Evolutionary conservation across 2,329 filamentous ascomycete genomes (phyloP), one percentile per base, ranked within the genome.

Genomic region (Cercospora zeina): DNA sequence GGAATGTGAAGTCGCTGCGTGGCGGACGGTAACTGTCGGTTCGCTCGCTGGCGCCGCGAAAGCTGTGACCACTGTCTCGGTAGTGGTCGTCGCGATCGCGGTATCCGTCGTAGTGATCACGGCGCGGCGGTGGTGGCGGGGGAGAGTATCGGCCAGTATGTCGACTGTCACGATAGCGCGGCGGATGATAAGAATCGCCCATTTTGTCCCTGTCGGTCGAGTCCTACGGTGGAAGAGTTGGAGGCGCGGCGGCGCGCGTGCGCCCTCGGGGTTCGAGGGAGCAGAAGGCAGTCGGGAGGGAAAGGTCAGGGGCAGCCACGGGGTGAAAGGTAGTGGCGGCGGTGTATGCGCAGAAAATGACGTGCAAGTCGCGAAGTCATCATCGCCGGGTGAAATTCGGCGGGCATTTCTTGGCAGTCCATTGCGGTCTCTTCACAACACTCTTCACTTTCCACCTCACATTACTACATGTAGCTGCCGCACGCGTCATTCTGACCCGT

Each of bases 1-100:
- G 58, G 59, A 73, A 73, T 4, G 64, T 67, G 65, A 70, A 72
- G 30, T 68, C 51, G 27, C 59, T 59, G 47, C 66, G 62, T 13
- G 65, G 65, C 33, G 63, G 57, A 47, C 65, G 62, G 34, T 62
- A 62, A 50, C 21, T 61, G 53, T 65, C 58, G 31, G 50, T 39
- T 53, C 56, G 56, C 14, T 33, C 31, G 45, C 55, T 34, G 21
- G 70, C 70, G 47, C 71, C 71, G 14, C 67, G 65, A 50, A 72
- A 72, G 27, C 58, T 67, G 63, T 61, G 71, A 14, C 64, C 67
- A 7, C 42, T 62, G 50, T 65, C 54, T 19, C 45, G 27, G 47
- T 49, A 31, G 53, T 60, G 30, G 47, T 49, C 49, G 47, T 54
- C 45, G 53, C 53, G 49, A 34, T 27, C 24, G 24, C 24, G 24